phyloP scores from a whole-genome alignment of 1,284 basidiomycete genomes.

The Sanguinoderma infundibulare region DNA sequence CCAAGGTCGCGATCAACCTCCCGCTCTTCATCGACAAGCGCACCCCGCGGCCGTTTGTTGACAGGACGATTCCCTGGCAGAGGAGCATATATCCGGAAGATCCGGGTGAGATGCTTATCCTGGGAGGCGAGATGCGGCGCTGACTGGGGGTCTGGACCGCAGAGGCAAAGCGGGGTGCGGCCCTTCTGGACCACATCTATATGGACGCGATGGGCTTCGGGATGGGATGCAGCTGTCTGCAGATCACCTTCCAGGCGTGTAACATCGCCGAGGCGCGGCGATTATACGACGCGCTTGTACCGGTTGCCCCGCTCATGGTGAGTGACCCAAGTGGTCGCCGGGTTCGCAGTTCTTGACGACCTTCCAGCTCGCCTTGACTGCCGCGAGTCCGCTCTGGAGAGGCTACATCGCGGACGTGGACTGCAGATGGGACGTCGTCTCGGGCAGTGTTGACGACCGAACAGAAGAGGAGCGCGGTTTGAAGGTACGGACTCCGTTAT shows the following conservation, averaged over 20 bases:
- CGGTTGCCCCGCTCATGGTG: conserved; percentile 94
- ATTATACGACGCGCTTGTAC: conserved; percentile 94
- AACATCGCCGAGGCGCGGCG: conserved; percentile 90
- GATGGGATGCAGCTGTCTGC: conserved; percentile 98
- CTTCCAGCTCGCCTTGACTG: conserved; percentile 86
- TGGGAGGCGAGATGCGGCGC: background rate
- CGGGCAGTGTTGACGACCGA: conserved; percentile 95
- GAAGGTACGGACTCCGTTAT: conserved; percentile 51
- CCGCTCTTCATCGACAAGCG: conserved; percentile 91
- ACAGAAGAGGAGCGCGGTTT: conserved; percentile 93
- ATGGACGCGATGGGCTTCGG: conserved; percentile 99
- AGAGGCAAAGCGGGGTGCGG: conserved; percentile 91
- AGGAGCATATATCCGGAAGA: conserved; percentile 84
- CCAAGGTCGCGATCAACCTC: conserved; percentile 95
- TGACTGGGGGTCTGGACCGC: conserved; percentile 3
- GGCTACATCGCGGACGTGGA: conserved; percentile 97
- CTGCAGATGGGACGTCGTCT: conserved; percentile 98
- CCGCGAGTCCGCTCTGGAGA: conserved; percentile 92
- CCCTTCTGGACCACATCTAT: conserved; percentile 91
- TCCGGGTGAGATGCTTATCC: conserved; percentile 50
- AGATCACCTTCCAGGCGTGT: conserved; percentile 97
- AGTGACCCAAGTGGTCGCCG: conserved; percentile 24
- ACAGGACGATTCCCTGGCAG: conserved; percentile 89
- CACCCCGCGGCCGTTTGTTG: conserved; percentile 89
- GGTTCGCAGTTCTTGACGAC: background rate